Conservation (phyloP, 768 basidiomycete species). For the Suillus occidentalis region DNA sequence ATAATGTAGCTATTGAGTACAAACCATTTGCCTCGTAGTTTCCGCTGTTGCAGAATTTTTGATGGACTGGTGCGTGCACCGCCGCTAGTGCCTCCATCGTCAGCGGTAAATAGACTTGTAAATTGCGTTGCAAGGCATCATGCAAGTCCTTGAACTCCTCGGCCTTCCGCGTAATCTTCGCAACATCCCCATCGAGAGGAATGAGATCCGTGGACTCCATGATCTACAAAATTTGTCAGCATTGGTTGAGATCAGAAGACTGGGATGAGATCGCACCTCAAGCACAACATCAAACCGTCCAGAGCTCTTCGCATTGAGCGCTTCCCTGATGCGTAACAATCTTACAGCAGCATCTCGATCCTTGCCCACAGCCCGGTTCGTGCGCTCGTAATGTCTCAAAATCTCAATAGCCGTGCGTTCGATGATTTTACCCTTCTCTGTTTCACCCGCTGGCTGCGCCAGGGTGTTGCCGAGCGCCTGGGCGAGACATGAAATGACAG, state of each 20-base stretch:
- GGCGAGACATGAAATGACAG: slow-evolving; percentile 86
- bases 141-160: slow-evolving; percentile 89
- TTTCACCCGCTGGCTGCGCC: slow-evolving; percentile 52
- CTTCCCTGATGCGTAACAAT: slow-evolving; percentile 79
- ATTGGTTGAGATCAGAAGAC: slow-evolving; percentile 1
- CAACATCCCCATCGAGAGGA: slow-evolving; percentile 83
- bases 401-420: slow-evolving; percentile 80
- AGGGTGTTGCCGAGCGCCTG: slow-evolving; percentile 85
- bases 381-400: slow-evolving; percentile 76
- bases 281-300: slow-evolving; percentile 77
- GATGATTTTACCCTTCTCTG: slow-evolving; percentile 61
- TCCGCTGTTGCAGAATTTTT: slow-evolving; percentile 75
- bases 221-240: slow-evolving; percentile 45
- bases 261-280: slow-evolving; percentile 55
- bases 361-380: slow-evolving; percentile 68
- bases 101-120: slow-evolving; percentile 83
- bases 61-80: slow-evolving; percentile 72
- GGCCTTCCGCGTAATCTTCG: slow-evolving; percentile 79
- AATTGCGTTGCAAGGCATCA: slow-evolving; percentile 84
- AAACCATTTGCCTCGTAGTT: slow-evolving; percentile 72
- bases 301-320: slow-evolving; percentile 69
- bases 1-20: slow-evolving; percentile 26
- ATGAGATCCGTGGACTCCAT: slow-evolving; percentile 87
- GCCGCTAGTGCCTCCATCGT: slow-evolving; percentile 91
- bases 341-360: slow-evolving; percentile 74